Base-by-base conservation (phyloP, 2,329 filamentous ascomycete genomes). In the Xylaria sp. region DNA sequence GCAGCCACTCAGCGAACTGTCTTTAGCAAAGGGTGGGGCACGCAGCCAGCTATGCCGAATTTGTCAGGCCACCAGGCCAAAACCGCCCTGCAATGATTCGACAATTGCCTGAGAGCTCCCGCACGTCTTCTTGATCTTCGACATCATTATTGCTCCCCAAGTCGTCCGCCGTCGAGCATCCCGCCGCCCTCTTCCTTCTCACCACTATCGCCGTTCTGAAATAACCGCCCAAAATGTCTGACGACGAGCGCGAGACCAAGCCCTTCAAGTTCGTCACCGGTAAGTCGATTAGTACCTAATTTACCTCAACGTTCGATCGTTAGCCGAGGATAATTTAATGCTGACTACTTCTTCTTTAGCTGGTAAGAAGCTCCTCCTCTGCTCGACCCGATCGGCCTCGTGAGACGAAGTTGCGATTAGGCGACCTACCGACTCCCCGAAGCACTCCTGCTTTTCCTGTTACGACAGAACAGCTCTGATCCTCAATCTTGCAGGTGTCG, bases 221-320 rank as follows among this genome's bases (percentile, higher is more conserved):
- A 81, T 81, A 13, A 20, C 36, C 80, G 84, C 83, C 83, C 88
- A 94, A 85, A 78, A 99, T 99, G 95, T 92, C 94, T 82, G 93
- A 97, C 85, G 91, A 93, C 79, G 93, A 97, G 83, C 87, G 88
- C 83, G 87, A 88, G 77, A 97, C 94, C 86, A 99, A 97, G 91
- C 97, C 97, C 84, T 99, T 99, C 92, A 99, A 99, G 92, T 98
- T 98, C 87, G 96, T 98, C 81, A 98, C 95, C 86, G 95, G 94
- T 97, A 89, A 83, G 93, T 83, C 63, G 42, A 44, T n/a, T 68
- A 46, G 65, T 49, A 68, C 58, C 28, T 71, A 73, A 78, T 75
- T 74, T 75, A 58, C 71, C 75, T 73, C 73, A 68, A 68, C 38
- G 38, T 49, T 28, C 60, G 17, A 28, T 56, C 10, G 23, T 48